Conservation (phyloP, 176 grass and related monocot genomes). For the Zizania latifolia region DNA sequence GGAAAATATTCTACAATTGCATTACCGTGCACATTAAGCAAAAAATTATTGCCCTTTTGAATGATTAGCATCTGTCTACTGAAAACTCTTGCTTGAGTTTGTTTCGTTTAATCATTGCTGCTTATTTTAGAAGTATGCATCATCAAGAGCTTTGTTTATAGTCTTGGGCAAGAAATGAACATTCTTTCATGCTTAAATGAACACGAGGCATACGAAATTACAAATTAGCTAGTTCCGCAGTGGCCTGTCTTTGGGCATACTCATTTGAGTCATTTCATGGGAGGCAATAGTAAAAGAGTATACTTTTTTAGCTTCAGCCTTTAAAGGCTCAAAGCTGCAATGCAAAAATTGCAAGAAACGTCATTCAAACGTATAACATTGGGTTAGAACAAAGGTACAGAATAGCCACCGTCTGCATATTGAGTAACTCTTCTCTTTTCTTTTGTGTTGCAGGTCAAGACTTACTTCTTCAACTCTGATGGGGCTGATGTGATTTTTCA, state of each 20-base stretch:
- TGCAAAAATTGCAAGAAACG: background rate
- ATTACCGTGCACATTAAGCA: background rate
- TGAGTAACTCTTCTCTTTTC: background rate
- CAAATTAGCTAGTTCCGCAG: background rate
- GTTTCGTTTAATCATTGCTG: background rate
- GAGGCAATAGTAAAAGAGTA: background rate
- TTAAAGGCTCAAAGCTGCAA: background rate
- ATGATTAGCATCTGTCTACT: background rate
- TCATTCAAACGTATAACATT: background rate
- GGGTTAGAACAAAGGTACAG: background rate
- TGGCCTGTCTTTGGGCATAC: background rate
- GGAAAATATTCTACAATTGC: background rate
- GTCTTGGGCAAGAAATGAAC: background rate
- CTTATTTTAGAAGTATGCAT: background rate
- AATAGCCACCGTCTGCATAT: background rate
- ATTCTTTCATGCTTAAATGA: background rate
- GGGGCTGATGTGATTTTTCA: conserved; percentile 87
- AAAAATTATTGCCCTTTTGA: background rate
- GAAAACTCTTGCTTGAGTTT: background rate
- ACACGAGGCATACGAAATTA: background rate
- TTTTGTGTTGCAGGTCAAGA: conserved; percentile 61
- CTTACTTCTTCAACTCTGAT: conserved; percentile 67
- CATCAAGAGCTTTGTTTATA: no score
- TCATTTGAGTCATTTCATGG: background rate
- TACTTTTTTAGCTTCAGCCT: no score